phyloP scores from a whole-genome alignment of 768 basidiomycete species.

The Mycena vitilis region DNA sequence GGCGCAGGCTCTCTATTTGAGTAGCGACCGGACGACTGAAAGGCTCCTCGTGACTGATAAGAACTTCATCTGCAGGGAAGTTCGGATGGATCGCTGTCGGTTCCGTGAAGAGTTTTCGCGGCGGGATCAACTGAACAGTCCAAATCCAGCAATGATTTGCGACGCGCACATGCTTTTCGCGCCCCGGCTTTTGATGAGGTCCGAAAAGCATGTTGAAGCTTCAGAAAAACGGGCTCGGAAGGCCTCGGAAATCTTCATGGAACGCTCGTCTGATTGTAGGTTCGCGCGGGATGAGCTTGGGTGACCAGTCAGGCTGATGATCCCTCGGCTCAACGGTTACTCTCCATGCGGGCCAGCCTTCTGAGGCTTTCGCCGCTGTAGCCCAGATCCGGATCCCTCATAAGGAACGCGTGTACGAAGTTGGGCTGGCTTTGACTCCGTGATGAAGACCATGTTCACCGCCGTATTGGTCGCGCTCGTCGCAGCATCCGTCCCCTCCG shows the following conservation, averaged over 20 bases:
- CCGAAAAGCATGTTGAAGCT: background rate
- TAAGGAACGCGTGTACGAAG: conserved; percentile 15
- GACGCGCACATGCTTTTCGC: background rate
- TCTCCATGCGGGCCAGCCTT: conserved; percentile 17
- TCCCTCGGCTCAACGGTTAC: conserved; percentile 2
- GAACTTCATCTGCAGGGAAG: conserved; percentile 16
- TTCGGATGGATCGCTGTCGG: conserved; percentile 6
- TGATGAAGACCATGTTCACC: conserved; percentile 23
- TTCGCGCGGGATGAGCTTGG: background rate
- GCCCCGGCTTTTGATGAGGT: conserved; percentile 10
- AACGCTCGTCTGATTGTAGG: background rate
- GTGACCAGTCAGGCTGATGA: conserved; percentile 9
- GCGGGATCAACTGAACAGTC: conserved; percentile 12
- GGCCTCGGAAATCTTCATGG: background rate
- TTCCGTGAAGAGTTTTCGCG: background rate
- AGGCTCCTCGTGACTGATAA: conserved; percentile 16
- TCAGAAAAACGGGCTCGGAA: background rate
- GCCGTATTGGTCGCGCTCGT: conserved; percentile 12
- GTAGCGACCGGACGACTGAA: background rate
- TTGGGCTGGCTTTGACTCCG: conserved; percentile 13
- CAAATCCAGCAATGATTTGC: background rate
- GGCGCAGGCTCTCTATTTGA: conserved; percentile 14
- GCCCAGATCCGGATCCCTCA: background rate
- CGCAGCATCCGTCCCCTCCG: conserved; percentile 16
- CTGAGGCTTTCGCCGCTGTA: conserved; percentile 1